Percentiles rank a stretch among this genome's conserved stretches.
Evolutionary conservation across 306 rosid genomes (phyloP).

Genomic region (apple (Malus domestica)): DNA sequence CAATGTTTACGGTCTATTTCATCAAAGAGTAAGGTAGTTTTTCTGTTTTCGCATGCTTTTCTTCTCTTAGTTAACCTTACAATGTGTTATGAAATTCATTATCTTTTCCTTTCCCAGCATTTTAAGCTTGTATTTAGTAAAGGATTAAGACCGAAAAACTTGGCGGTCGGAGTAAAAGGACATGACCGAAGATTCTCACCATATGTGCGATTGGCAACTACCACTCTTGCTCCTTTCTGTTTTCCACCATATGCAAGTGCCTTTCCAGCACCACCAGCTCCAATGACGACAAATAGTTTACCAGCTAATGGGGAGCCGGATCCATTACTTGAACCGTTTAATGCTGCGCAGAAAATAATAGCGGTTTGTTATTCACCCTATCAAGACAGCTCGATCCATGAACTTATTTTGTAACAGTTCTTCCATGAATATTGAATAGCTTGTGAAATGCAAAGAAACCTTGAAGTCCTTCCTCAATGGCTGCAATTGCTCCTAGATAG

Average conservation of each 20-base stretch:
- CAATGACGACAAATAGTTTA: constrained; percentile 52
- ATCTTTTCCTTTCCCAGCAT: not conserved
- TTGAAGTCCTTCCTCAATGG: constrained; percentile 55
- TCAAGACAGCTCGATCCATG: not conserved
- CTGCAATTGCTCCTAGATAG: constrained; percentile 63
- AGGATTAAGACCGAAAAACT: not conserved
- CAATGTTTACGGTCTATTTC: too few relatives aligned
- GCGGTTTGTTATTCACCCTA: not conserved
- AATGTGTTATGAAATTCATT: not conserved
- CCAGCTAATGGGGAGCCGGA: constrained; percentile 51
- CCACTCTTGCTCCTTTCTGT: constrained; percentile 68
- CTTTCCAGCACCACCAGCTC: constrained; percentile 79
- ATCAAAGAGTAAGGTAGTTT: too few relatives aligned
- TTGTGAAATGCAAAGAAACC: constrained; percentile 23
- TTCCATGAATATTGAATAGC: not conserved
- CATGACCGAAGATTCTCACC: constrained; percentile 23
- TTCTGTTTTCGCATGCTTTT: too few relatives aligned
- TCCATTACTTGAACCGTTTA: constrained; percentile 9
- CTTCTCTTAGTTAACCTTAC: too few relatives aligned
- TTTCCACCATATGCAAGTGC: constrained; percentile 73
- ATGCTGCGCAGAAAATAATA: constrained; percentile 17
- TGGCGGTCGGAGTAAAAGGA: not conserved
- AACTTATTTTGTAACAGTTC: not conserved
- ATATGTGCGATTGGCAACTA: constrained; percentile 56
- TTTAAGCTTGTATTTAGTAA: not conserved